Conservation (phyloP, 441 rosid genomes). For the Populus hybrid region DNA sequence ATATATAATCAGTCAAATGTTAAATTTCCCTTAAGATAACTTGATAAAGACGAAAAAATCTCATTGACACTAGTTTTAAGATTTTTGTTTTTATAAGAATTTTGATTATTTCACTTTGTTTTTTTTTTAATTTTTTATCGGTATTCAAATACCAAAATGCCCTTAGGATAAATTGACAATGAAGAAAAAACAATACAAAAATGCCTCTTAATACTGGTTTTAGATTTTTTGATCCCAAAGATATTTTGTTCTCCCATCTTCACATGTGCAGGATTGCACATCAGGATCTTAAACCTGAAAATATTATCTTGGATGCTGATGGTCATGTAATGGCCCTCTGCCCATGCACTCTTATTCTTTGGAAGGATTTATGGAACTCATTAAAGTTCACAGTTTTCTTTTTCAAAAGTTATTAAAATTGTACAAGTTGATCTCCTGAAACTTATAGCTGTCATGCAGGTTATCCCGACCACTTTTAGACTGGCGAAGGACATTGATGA, state of each 20-base stretch:
- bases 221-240: too few relatives aligned
- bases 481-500: conserved; percentile 71
- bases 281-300: conserved; percentile 81
- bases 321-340: conserved; percentile 53
- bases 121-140: too few relatives aligned
- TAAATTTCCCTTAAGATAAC: too few relatives aligned
- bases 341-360: conserved; percentile 5
- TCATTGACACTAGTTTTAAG: too few relatives aligned
- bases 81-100: too few relatives aligned
- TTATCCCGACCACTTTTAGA: conserved; percentile 76
- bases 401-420: neutral
- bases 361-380: neutral
- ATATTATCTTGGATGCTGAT: conserved; percentile 62
- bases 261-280: conserved; percentile 66
- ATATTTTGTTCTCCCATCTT: conserved; percentile 54
- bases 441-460: conserved; percentile 33
- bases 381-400: neutral
- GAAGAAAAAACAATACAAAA: too few relatives aligned
- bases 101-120: too few relatives aligned
- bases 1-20: too few relatives aligned
- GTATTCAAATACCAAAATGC: too few relatives aligned
- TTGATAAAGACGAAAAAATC: too few relatives aligned
- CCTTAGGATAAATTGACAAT: too few relatives aligned
- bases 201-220: too few relatives aligned
- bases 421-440: neutral